Conservation (phyloP, 192 early-diverging fungal genomes). For the Backusella luteola region DNA sequence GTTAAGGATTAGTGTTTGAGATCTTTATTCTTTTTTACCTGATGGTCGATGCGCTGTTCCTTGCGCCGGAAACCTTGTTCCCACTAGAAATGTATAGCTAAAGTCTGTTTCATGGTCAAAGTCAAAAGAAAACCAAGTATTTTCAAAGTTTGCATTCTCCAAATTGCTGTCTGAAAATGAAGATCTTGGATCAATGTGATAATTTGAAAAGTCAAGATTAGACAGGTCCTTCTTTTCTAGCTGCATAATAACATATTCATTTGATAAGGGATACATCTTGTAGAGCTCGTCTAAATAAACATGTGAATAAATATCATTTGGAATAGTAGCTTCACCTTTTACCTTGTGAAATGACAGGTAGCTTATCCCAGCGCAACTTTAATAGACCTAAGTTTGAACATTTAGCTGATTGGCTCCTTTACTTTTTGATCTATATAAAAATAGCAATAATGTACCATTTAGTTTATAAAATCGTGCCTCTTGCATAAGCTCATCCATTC, state of each 20-base stretch:
- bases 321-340: not conserved
- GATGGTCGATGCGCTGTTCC: not conserved
- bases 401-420: not conserved
- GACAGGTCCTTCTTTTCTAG: conserved; percentile 5
- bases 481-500: conserved; percentile 30
- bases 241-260: not conserved
- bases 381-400: conserved; percentile 8
- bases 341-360: conserved; percentile 17
- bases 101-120: conserved; percentile 1
- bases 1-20: not conserved
- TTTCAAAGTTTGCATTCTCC: conserved; percentile 11
- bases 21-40: not conserved
- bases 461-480: conserved; percentile 25
- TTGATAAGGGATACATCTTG: conserved; percentile 1
- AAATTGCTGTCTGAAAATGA: conserved; percentile 2
- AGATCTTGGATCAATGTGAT: conserved; percentile 9
- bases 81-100: not conserved
- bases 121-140: conserved; percentile 4
- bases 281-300: not conserved
- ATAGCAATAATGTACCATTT: conserved; percentile 15
- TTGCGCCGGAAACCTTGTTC: not conserved
- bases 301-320: not conserved
- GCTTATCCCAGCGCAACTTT: conserved; percentile 14
- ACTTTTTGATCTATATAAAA: not conserved
- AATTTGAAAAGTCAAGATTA: conserved; percentile 8